A percentile compares a stretch with the other conserved stretches of the same genome.
Evolutionary conservation across 225 moss, liverwort and hornwort genomes (phyloP).

Genomic region (Pleurozium schreberi): DNA sequence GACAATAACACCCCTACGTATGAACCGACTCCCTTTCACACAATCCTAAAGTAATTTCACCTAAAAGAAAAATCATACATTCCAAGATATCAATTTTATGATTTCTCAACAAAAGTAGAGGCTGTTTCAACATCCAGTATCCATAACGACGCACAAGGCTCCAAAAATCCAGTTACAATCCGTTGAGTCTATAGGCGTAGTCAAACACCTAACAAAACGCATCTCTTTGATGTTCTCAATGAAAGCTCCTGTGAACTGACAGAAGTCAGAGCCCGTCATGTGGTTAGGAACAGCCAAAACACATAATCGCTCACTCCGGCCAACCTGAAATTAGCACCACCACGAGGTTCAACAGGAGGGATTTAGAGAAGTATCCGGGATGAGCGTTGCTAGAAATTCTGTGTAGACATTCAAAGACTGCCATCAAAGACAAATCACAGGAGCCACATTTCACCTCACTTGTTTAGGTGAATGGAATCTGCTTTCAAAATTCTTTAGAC

Average conservation of each 20-base stretch:
- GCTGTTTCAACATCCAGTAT: not conserved
- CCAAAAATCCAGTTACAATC: not conserved
- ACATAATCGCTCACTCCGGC: constrained; percentile 72
- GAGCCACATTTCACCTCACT: not conserved
- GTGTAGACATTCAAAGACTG: not conserved
- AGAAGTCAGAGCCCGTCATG: constrained; percentile 91
- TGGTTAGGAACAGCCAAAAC: constrained; percentile 93
- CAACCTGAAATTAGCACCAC: constrained; percentile 37
- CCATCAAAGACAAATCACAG: not conserved
- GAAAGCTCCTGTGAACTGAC: constrained; percentile 92
- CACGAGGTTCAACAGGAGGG: not conserved
- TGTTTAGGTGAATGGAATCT: not conserved
- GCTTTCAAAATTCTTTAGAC: not conserved
- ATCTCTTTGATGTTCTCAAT: constrained; percentile 82
- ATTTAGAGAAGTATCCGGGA: not conserved
- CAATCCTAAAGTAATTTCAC: not conserved
- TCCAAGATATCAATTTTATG: not conserved
- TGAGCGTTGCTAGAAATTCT: not conserved
- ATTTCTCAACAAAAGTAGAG: not conserved
- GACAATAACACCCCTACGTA: not conserved
- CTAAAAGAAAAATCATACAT: not conserved
- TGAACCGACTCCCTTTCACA: not conserved
- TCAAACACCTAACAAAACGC: constrained; percentile 75
- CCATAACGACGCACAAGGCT: not conserved
- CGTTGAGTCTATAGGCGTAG: not conserved